Base-by-base conservation (phyloP, 495 filamentous ascomycete species). In the Lepidopterella palustris region DNA sequence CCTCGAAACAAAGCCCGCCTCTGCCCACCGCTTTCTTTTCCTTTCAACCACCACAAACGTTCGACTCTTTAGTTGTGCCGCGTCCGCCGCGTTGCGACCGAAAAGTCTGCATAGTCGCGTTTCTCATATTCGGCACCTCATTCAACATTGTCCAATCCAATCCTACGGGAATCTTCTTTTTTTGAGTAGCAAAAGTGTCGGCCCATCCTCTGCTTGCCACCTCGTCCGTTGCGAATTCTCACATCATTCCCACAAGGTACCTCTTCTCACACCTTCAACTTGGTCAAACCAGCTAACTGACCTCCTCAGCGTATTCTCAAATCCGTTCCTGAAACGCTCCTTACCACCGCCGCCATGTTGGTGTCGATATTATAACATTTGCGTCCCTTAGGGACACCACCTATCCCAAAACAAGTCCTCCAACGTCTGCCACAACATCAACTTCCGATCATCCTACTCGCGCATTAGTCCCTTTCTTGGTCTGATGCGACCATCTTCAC, bases 331-430 rank as follows among this genome's bases (percentile, higher is more conserved):
- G 49, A 59, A 66, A 62, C 60, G 57, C 60, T 60, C 29, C 39
- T 60, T 53, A 29, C 48, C 27, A 35, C 23, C 53, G 54, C 28
- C 65, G 63, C 45, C 53, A 74, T 73, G 70, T 65, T 64, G 29
- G 20, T 62, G 23, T 57, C 58, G 32, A 58, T 53, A 32, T 72
- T 68, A 73, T 74, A 74, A 62, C 62, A 50, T 21, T 25, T 53
- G 52, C 39, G 68, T 72, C 69, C n/a, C 71, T 65, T 61, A 67
- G 72, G 72, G 71, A 70, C 67, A 63, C 57, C 56, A 24, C 55
- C 20, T 52, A 26, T 23, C 53, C 60, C 42, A 29, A 26, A 20
- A 25, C 24, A 31, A 15, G 47, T 13, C 47, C n/a, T 25, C 21
- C 5, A 28, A 32, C n/a, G 11, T 32, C 21, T 15, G 21, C 47